Evolutionary conservation across 148 eudicot genomes (phyloP).

Genomic region (Camellia japonica): DNA sequence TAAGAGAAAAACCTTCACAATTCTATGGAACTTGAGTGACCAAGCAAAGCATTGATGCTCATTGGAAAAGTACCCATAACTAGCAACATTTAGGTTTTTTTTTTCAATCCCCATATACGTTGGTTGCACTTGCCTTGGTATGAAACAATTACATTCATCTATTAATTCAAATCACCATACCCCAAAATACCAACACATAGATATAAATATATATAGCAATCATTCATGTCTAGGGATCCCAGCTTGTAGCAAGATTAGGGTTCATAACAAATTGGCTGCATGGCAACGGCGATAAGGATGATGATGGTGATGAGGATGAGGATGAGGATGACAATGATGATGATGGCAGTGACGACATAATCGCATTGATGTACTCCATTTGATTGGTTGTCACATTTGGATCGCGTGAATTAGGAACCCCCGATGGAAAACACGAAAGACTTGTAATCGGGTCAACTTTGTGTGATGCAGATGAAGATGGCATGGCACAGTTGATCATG

Average conservation of each 20-base stretch:
- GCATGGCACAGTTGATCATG: constrained; percentile 18
- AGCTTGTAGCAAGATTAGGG: constrained; percentile 20
- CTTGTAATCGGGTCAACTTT: constrained; percentile 6
- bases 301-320: neutral
- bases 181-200: neutral
- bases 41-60: neutral
- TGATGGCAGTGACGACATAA: constrained; percentile 19
- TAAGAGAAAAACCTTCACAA: neutral
- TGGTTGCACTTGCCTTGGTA: neutral
- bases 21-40: neutral
- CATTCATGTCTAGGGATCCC: constrained; percentile 16
- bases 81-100: constrained; percentile 13
- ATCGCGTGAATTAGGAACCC: neutral
- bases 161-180: neutral
- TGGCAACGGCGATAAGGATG: constrained; percentile 10
- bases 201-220: neutral
- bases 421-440: neutral
- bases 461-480: constrained; percentile 2
- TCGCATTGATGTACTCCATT: constrained; percentile 18
- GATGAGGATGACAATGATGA: constrained; percentile 16
- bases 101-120: neutral
- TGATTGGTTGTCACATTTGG: constrained; percentile 11
- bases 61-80: neutral
- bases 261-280: constrained; percentile 22
- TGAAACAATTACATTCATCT: neutral